These are phyloP conservation scores for Fusarium nelsonii DNA, from an alignment of 2,329 filamentous ascomycete genomes.

Conservation along the genomic window DNA sequence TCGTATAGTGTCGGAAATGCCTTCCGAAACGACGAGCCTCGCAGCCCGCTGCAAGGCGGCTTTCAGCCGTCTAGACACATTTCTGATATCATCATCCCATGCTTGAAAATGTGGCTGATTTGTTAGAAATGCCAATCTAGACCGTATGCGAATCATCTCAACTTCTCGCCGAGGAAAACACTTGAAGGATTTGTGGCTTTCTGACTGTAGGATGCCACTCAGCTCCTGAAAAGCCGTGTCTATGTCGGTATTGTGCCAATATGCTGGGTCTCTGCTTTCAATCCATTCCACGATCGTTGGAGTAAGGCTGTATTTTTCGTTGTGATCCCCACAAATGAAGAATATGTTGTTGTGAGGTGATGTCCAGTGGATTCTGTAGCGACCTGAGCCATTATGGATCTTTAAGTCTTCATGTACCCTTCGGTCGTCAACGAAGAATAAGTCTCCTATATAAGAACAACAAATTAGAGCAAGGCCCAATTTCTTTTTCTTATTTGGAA, in stretches of 20 bases:
- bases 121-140: background rate
- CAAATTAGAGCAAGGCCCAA: background rate
- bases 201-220: background rate
- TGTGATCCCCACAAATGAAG: accelerated
- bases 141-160: background rate
- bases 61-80: background rate
- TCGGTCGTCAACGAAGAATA: background rate
- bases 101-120: background rate
- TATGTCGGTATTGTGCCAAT: background rate
- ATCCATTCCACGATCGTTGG: background rate
- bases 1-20: too few species aligned
- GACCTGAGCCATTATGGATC: too few species aligned
- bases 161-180: background rate
- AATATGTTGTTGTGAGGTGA: background rate
- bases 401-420: too few species aligned
- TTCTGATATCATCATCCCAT: background rate
- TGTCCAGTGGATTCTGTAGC: background rate
- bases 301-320: background rate
- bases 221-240: background rate
- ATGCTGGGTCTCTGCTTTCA: background rate
- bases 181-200: background rate
- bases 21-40: too few species aligned
- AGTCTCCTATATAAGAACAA: background rate
- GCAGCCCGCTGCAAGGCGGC: too few species aligned
- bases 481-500: accelerated